Percentiles rank a stretch among this genome's conserved stretches.
Conservation (phyloP, 768 basidiomycete species). For the Trametes maxima region DNA sequence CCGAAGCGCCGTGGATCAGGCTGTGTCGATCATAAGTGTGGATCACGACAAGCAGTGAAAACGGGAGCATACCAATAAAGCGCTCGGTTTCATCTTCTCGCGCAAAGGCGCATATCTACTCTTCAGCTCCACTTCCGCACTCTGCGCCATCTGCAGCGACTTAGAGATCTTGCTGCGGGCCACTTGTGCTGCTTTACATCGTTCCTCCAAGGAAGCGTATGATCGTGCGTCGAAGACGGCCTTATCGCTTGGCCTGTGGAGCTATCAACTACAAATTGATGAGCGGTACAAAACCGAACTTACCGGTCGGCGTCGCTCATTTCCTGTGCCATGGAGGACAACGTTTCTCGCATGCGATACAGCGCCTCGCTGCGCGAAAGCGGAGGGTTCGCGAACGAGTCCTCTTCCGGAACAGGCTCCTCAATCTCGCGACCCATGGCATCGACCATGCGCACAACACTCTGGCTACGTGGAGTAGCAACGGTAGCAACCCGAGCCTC, state of each 20-base stretch:
- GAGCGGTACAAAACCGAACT: background rate
- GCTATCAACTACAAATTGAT: conserved; percentile 5
- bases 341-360: conserved; percentile 56
- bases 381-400: conserved; percentile 25
- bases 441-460: conserved; percentile 62
- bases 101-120: conserved; percentile 38
- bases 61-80: conserved; percentile 40
- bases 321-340: conserved; percentile 57
- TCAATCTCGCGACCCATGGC: conserved; percentile 67
- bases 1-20: background rate
- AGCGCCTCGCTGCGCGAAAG: conserved; percentile 55
- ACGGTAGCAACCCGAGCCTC: conserved; percentile 13
- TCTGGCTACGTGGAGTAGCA: conserved; percentile 38
- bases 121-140: conserved; percentile 37
- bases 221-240: conserved; percentile 48
- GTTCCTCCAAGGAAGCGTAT: conserved; percentile 48
- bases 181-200: conserved; percentile 54
- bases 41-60: background rate
- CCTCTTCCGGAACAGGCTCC: conserved; percentile 25
- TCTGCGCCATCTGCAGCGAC: conserved; percentile 43
- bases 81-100: conserved; percentile 39
- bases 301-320: conserved; percentile 64
- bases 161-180: conserved; percentile 49
- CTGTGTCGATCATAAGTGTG: no score
- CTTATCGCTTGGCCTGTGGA: conserved; percentile 42